Conservation (phyloP, 2,329 filamentous ascomycete genomes). For the Colletotrichum eremochloae region DNA sequence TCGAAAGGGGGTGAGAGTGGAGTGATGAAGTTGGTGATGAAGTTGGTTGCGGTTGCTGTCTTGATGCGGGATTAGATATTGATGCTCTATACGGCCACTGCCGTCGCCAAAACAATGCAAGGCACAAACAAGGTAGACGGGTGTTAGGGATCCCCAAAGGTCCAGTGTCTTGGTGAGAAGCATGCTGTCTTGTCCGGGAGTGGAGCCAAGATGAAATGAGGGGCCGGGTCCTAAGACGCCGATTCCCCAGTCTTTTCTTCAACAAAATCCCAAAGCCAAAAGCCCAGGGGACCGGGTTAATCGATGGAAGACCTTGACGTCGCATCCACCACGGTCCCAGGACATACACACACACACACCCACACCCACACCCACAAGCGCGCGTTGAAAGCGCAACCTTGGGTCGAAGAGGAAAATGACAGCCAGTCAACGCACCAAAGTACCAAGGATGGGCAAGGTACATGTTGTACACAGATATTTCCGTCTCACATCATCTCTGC, state of each 20-base stretch:
- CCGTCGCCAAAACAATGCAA: conserved; percentile 16
- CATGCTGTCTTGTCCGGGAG: conserved; percentile 15
- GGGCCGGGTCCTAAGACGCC: conserved; percentile 14
- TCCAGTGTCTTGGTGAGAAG: conserved; percentile 1
- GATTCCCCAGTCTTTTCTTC: conserved; percentile 13
- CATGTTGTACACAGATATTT: not conserved
- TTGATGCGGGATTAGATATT: not conserved
- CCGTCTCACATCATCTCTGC: not conserved
- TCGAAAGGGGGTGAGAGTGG: not conserved
- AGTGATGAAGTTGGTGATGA: not conserved
- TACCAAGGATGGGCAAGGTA: not conserved
- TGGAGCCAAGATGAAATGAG: conserved; percentile 19
- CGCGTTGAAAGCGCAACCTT: too few species aligned
- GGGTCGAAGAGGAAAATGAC: not conserved
- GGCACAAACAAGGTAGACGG: conserved; percentile 12
- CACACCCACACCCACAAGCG: not conserved
- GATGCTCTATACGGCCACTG: conserved; percentile 4
- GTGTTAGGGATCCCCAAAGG: conserved; percentile 13
- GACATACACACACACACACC: not conserved
- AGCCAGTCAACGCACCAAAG: not conserved
- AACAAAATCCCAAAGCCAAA: conserved; percentile 15
- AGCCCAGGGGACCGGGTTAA: conserved; percentile 1
- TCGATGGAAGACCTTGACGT: not conserved
- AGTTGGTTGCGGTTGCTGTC: not conserved
- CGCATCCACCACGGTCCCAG: conserved; percentile 1